phyloP scores from a whole-genome alignment of 768 basidiomycete genomes.

The Kwoniella dendrophila region DNA sequence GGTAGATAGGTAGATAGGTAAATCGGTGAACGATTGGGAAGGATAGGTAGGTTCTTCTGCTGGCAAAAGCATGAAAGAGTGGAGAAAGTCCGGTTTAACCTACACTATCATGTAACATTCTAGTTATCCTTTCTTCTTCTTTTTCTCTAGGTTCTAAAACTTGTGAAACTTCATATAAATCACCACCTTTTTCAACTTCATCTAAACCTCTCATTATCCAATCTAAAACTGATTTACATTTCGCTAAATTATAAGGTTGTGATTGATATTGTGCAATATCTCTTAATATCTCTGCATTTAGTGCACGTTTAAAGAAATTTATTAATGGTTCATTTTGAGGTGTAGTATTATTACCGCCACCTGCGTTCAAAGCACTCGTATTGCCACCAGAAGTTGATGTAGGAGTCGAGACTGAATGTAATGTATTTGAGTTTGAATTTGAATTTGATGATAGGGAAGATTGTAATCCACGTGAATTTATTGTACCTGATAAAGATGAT shows the following conservation, averaged over 20 bases:
- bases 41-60: too few relatives aligned
- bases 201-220: constrained; percentile 80
- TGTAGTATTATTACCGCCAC: too few relatives aligned
- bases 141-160: constrained; percentile 90
- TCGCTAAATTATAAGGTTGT: constrained; percentile 79
- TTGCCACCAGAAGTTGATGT: too few relatives aligned
- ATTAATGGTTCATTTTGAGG: constrained; percentile 60
- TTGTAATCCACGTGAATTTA: too few relatives aligned
- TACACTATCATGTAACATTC: constrained; percentile 51
- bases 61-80: too few relatives aligned
- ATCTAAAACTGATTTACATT: constrained; percentile 67
- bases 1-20: too few relatives aligned
- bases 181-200: constrained; percentile 60
- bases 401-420: constrained; percentile 16
- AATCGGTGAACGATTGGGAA: too few relatives aligned
- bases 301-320: constrained; percentile 94
- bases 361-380: too few relatives aligned
- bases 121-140: constrained; percentile 89
- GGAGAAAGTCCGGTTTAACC: too few relatives aligned
- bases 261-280: constrained; percentile 97
- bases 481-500: constrained; percentile 25
- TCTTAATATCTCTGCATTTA: constrained; percentile 92
- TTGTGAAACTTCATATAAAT: constrained; percentile 75
- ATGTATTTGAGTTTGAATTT: neutral
- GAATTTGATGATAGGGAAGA: neutral